Percentiles rank a stretch among this genome's conserved stretches.
These are phyloP conservation scores for Heliocybe sulcata DNA, from an alignment of 1,284 basidiomycete species.

Conservation along the genomic window DNA sequence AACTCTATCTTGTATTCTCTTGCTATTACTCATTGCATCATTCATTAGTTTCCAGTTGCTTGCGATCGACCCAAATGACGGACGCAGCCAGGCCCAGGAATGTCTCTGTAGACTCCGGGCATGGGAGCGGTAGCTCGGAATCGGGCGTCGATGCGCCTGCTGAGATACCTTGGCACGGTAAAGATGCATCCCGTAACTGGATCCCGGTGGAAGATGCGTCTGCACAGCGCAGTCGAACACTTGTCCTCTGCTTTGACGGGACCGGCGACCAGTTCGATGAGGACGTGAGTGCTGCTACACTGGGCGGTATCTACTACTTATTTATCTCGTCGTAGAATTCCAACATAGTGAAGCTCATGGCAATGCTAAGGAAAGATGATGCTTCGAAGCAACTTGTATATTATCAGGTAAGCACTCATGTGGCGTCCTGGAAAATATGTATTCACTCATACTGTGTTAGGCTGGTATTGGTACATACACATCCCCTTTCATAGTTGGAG, in stretches of 20 bases:
- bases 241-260: conserved; percentile 6
- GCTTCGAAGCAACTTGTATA: conserved; percentile 2
- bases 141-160: not conserved
- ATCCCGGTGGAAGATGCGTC: not conserved
- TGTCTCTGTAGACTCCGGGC: not conserved
- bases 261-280: conserved; percentile 5
- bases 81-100: not conserved
- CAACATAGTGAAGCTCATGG: conserved; percentile 4
- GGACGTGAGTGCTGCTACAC: not conserved
- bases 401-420: not conserved
- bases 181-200: not conserved
- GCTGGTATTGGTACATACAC: conserved; percentile 2
- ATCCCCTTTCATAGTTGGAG: not conserved
- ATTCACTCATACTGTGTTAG: not conserved
- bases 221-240: not conserved
- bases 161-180: not conserved
- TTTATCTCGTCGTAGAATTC: not conserved
- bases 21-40: too few relatives aligned
- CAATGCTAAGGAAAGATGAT: conserved; percentile 2
- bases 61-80: not conserved
- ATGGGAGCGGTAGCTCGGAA: not conserved
- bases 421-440: not conserved
- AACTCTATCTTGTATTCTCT: not conserved
- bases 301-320: not conserved
- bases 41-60: too few relatives aligned